A percentile compares a stretch with the other conserved stretches of the same genome.
Evolutionary conservation across 129 eudicot species (phyloP).

Genomic region (Kitagawia praeruptora): DNA sequence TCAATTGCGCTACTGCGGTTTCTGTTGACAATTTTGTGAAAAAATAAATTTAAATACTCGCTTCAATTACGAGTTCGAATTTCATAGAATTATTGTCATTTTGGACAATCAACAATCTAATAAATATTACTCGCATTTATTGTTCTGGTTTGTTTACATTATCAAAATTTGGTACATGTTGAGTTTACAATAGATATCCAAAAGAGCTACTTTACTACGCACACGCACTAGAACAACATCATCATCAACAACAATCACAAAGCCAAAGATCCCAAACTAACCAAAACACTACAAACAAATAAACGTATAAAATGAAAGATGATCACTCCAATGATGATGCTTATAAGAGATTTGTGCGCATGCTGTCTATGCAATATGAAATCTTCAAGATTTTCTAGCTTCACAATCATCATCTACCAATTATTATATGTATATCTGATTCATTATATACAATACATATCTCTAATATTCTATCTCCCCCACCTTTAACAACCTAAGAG

Average conservation of each 20-base stretch:
- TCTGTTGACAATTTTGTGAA: too few species aligned
- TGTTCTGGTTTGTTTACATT: not conserved
- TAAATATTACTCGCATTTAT: too few species aligned
- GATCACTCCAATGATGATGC: conserved; percentile 2
- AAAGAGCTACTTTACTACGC: not conserved
- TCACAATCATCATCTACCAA: conserved; percentile 2
- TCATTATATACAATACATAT: not conserved
- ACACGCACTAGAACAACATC: not conserved
- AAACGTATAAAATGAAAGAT: not conserved
- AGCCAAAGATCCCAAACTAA: not conserved
- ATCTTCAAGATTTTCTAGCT: conserved; percentile 1
- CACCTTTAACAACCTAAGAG: conserved; percentile 2
- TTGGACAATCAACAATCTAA: too few species aligned
- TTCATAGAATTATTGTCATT: too few species aligned
- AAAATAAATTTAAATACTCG: too few species aligned
- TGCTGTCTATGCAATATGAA: not conserved
- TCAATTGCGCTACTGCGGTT: too few species aligned
- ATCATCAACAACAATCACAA: not conserved
- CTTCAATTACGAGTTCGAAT: too few species aligned
- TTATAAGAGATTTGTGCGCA: not conserved
- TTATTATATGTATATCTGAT: not conserved
- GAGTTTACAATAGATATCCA: conserved; percentile 5
- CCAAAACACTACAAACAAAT: not conserved
- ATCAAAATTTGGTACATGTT: not conserved
- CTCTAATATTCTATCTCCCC: not conserved